Conservation (phyloP, 768 basidiomycete species). For the Leccinum pellstonianum region DNA sequence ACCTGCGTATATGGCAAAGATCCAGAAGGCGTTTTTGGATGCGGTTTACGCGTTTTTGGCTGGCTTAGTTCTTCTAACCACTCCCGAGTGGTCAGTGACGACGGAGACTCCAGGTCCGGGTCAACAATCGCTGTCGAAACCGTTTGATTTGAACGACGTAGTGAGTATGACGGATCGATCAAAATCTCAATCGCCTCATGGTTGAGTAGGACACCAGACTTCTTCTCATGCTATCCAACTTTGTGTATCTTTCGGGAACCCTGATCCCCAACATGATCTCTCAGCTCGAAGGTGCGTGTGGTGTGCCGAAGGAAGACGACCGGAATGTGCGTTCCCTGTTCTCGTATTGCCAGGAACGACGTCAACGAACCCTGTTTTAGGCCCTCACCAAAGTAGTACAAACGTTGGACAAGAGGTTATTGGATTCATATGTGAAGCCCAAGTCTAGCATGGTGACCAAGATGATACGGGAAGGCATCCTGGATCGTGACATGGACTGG, state of each 20-base stretch:
- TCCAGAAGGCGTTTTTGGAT: constrained; percentile 84
- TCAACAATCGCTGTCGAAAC: constrained; percentile 28
- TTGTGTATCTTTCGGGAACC: constrained; percentile 66
- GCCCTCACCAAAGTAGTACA: constrained; percentile 74
- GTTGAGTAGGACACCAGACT: constrained; percentile 75
- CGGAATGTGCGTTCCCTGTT: constrained; percentile 49
- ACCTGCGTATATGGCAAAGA: constrained; percentile 64
- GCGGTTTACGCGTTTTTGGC: constrained; percentile 83
- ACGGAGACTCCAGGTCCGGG: constrained; percentile 8
- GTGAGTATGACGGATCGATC: constrained; percentile 39
- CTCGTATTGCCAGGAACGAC: neutral
- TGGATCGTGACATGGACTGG: constrained; percentile 87
- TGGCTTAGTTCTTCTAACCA: constrained; percentile 78
- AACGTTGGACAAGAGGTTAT: constrained; percentile 85
- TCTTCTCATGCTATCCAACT: constrained; percentile 86
- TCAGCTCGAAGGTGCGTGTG: constrained; percentile 77
- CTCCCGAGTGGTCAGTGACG: constrained; percentile 53
- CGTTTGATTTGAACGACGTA: constrained; percentile 57
- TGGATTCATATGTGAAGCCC: constrained; percentile 83
- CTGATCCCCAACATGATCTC: constrained; percentile 78
- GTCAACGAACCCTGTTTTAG: constrained; percentile 34
- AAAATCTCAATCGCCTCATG: neutral
- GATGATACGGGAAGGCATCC: constrained; percentile 76
- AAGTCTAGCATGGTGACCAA: constrained; percentile 67
- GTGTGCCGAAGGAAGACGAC: constrained; percentile 69